These are phyloP conservation scores for Smithsoniella earleae DNA, from an alignment of 163 green algal genomes.

Conservation along the genomic window DNA sequence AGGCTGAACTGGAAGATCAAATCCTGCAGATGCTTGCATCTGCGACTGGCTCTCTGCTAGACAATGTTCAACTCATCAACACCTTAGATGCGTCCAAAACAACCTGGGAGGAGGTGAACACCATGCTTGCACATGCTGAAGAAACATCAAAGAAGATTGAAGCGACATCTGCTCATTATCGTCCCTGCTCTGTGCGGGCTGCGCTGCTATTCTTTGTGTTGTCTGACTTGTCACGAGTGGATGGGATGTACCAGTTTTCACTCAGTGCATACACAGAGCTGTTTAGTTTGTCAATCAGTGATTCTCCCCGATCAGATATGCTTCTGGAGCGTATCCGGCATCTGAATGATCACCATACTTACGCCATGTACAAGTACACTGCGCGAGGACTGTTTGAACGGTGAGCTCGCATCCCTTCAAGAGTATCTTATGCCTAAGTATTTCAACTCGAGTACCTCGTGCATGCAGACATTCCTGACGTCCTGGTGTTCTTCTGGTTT, in stretches of 20 bases:
- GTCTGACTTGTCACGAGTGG: conserved; percentile 60
- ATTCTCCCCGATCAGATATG: conserved; percentile 46
- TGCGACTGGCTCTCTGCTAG: conserved; percentile 65
- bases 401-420: conserved; percentile 61
- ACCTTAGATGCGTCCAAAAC: conserved; percentile 72
- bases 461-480: no score
- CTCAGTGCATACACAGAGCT: conserved; percentile 76
- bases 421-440: conserved; percentile 68
- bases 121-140: conserved; percentile 46
- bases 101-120: conserved; percentile 62
- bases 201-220: conserved; percentile 78
- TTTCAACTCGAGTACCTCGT: no score
- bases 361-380: conserved; percentile 75
- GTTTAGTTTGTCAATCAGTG: conserved; percentile 60
- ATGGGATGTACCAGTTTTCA: conserved; percentile 88
- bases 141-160: conserved; percentile 71
- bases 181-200: conserved; percentile 58
- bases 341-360: conserved; percentile 81
- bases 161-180: conserved; percentile 55
- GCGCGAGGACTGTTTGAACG: conserved; percentile 70
- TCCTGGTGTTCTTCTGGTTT: no score
- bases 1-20: conserved; percentile 74
- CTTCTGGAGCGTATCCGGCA: conserved; percentile 67
- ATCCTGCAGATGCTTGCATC: conserved; percentile 74
- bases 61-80: conserved; percentile 81